phyloP scores from a whole-genome alignment of 106 monocot genomes.

The Posidonia australis region DNA sequence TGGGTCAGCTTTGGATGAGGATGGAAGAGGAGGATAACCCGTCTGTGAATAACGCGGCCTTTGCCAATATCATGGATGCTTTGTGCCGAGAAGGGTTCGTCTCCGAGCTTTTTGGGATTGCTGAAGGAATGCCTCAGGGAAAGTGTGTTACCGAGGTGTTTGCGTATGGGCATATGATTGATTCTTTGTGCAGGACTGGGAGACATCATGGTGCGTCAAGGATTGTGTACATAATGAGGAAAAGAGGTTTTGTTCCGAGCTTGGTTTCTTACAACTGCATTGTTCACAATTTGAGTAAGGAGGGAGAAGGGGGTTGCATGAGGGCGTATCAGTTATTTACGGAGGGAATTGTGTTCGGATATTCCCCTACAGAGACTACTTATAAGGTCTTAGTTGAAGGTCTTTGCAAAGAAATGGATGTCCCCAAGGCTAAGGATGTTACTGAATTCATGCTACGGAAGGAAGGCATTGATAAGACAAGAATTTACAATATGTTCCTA shows the following conservation, averaged over 20 bases:
- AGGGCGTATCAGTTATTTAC: conserved; percentile 72
- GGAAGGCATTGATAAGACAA: conserved; percentile 28
- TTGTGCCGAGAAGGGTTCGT: conserved; percentile 67
- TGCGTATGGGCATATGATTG: conserved; percentile 79
- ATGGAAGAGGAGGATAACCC: conserved; percentile 34
- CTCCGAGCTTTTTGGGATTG: conserved; percentile 65
- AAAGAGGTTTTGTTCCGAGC: conserved; percentile 60
- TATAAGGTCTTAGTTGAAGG: conserved; percentile 65
- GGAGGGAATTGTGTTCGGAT: conserved; percentile 65
- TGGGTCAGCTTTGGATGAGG: conserved; percentile 44
- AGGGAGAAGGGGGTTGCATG: conserved; percentile 46
- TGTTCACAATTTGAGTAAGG: conserved; percentile 61
- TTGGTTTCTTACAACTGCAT: conserved; percentile 78
- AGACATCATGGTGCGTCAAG: conserved; percentile 68
- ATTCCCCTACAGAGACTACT: conserved; percentile 40
- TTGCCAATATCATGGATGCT: conserved; percentile 60
- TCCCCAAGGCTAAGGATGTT: conserved; percentile 63
- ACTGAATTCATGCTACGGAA: conserved; percentile 45
- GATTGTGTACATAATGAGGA: conserved; percentile 81
- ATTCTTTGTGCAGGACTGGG: conserved; percentile 56
- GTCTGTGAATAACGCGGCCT: conserved; percentile 41
- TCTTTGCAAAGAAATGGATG: conserved; percentile 59
- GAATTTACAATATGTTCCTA: conserved; percentile 74
- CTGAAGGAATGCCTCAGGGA: conserved; percentile 75
- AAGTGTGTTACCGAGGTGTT: conserved; percentile 41